Evolutionary conservation across 306 rosid species (phyloP).

Genomic region (Prunus armeniaca): DNA sequence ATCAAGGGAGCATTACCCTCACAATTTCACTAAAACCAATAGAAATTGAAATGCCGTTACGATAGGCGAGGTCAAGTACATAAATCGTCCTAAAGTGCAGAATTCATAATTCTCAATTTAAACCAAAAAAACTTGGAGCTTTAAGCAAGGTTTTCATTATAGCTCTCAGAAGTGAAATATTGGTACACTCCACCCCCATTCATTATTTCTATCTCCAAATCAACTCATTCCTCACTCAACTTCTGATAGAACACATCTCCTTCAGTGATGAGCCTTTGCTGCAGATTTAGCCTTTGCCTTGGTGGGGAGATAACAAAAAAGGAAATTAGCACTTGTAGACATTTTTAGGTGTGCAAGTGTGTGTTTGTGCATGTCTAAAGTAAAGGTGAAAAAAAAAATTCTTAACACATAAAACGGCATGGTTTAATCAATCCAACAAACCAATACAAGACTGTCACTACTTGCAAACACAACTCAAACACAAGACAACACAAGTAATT

Average conservation of each 20-base stretch:
- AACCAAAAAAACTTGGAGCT: neutral
- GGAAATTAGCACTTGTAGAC: neutral
- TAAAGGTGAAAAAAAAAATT: neutral
- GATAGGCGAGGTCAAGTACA: conserved; percentile 17
- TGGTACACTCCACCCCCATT: conserved; percentile 28
- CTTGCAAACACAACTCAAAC: neutral
- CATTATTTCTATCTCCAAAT: conserved; percentile 54
- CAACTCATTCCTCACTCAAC: conserved; percentile 24
- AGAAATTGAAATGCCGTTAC: conserved; percentile 31
- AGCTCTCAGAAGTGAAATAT: conserved; percentile 29
- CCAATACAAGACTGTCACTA: neutral
- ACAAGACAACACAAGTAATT: neutral
- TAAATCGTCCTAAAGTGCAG: neutral
- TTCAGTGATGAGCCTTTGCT: conserved; percentile 73
- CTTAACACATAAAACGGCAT: neutral
- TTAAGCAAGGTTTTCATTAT: conserved; percentile 18
- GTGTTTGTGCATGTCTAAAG: neutral
- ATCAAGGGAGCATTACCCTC: conserved; percentile 3
- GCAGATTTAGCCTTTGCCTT: conserved; percentile 84
- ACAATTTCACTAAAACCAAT: neutral
- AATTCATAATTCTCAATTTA: conserved; percentile 7
- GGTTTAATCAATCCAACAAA: neutral
- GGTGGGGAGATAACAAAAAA: conserved; percentile 17
- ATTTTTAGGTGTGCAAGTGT: neutral
- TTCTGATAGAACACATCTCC: conserved; percentile 18